Percentiles rank a stretch among this genome's conserved stretches.
Evolutionary conservation across 306 rosid genomes (phyloP).

Genomic region (Trichosanthes truncata): DNA sequence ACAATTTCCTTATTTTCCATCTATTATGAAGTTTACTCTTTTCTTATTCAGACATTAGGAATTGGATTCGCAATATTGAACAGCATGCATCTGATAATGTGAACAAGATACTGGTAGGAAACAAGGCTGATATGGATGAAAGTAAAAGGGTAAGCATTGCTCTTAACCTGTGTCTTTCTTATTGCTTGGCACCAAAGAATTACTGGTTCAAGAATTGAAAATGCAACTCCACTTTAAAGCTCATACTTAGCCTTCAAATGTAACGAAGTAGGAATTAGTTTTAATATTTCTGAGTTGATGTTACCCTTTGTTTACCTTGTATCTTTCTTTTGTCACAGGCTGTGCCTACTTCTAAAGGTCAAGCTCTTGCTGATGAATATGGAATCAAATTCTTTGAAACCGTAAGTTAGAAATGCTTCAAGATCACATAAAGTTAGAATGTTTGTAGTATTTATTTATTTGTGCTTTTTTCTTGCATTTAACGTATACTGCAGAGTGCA

Average conservation of each 20-base stretch:
- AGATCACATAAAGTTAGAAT: conserved; percentile 5
- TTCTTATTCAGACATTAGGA: conserved; percentile 54
- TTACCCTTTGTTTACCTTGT: background rate
- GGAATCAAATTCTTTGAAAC: conserved; percentile 83
- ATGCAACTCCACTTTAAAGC: background rate
- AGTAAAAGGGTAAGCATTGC: conserved; percentile 52
- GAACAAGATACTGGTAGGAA: conserved; percentile 69
- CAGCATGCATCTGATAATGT: conserved; percentile 82
- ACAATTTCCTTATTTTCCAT: background rate
- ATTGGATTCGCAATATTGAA: conserved; percentile 84
- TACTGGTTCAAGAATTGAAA: background rate
- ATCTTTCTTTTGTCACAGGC: conserved; percentile 34
- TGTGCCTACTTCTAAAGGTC: conserved; percentile 76
- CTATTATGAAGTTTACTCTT: background rate
- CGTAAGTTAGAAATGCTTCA: conserved; percentile 38
- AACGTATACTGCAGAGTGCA: conserved; percentile 56
- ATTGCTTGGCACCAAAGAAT: background rate
- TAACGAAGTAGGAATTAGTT: background rate
- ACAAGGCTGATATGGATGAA: conserved; percentile 92
- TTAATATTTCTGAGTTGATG: background rate
- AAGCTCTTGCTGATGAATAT: conserved; percentile 91
- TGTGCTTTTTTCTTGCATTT: conserved; percentile 9
- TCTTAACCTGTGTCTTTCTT: background rate
- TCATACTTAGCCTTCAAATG: background rate
- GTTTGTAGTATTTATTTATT: background rate